Evolutionary conservation across 2,329 filamentous ascomycete genomes (phyloP).

Genomic region (Colletotrichum liaoningense): DNA sequence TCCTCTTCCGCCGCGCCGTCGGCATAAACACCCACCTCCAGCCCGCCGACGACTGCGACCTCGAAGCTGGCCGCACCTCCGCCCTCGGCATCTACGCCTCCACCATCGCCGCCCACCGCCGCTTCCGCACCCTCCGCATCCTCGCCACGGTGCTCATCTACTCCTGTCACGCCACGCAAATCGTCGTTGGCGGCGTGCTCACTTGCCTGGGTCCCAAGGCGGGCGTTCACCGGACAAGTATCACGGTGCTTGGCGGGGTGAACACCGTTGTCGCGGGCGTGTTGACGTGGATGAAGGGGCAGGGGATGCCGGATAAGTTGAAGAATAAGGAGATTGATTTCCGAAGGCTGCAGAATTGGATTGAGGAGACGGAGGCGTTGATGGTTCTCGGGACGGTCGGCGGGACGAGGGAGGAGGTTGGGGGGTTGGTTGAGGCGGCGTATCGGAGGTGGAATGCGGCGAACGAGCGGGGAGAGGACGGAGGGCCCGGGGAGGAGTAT

Average conservation of each 20-base stretch:
- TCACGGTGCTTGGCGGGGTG: slow-evolving; percentile 69
- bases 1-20: slow-evolving; percentile 55
- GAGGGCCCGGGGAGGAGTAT: slow-evolving; percentile 44
- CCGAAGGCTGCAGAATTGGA: slow-evolving; percentile 61
- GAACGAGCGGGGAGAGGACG: slow-evolving; percentile 54
- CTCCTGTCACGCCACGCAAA: slow-evolving; percentile 55
- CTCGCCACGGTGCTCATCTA: slow-evolving; percentile 53
- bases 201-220: slow-evolving; percentile 58
- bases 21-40: slow-evolving; percentile 52
- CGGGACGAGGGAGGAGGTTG: slow-evolving; percentile 53
- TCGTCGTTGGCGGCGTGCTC: slow-evolving; percentile 59
- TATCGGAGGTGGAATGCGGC: slow-evolving; percentile 57
- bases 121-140: slow-evolving; percentile 47
- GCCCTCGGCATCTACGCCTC: slow-evolving; percentile 55
- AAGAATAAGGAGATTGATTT: slow-evolving; percentile 59
- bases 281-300: slow-evolving; percentile 65
- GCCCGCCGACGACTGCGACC: slow-evolving; percentile 38
- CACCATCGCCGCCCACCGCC: slow-evolving; percentile 47
- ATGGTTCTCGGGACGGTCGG: slow-evolving; percentile 55
- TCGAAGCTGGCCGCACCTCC: slow-evolving; percentile 48
- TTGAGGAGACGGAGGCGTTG: slow-evolving; percentile 63
- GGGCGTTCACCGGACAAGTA: slow-evolving; percentile 59
- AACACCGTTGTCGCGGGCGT: slow-evolving; percentile 74
- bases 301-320: slow-evolving; percentile 60
- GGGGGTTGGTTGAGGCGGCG: slow-evolving; percentile 53